phyloP scores from a whole-genome alignment of 139 green algal genomes.

The Desmodesmus armatus region DNA sequence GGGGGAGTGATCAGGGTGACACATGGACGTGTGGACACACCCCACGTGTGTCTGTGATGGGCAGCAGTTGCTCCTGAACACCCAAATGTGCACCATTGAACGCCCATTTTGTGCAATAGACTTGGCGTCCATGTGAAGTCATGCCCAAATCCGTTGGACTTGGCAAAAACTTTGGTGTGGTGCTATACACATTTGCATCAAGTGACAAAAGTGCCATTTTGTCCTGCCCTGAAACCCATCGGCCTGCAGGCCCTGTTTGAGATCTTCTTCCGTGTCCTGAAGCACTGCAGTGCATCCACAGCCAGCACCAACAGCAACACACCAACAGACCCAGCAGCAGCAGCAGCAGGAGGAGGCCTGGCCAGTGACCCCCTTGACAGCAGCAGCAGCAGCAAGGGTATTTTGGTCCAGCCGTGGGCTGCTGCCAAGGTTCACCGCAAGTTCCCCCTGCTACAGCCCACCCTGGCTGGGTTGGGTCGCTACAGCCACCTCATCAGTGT shows the following conservation, averaged over 20 bases:
- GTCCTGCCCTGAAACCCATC: not conserved
- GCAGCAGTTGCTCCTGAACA: too few relatives aligned
- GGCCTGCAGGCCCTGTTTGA: constrained; percentile 75
- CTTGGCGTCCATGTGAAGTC: too few relatives aligned
- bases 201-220: not conserved
- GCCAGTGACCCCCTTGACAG: not conserved
- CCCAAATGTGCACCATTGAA: too few relatives aligned
- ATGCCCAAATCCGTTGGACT: too few relatives aligned
- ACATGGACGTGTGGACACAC: too few relatives aligned
- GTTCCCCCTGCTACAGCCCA: constrained; percentile 80
- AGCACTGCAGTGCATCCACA: constrained; percentile 65
- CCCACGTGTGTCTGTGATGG: too few relatives aligned
- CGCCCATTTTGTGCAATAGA: too few relatives aligned
- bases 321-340: not conserved
- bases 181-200: not conserved
- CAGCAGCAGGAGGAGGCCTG: not conserved
- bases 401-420: constrained; percentile 27
- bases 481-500: constrained; percentile 85
- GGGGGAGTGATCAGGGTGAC: too few relatives aligned
- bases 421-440: constrained; percentile 43
- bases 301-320: constrained; percentile 31
- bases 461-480: constrained; percentile 70
- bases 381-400: constrained; percentile 28
- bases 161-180: too few relatives aligned
- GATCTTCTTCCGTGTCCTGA: constrained; percentile 83